Conservation (phyloP, 371 early-diverging fungal species). For the Phascolomyces articulosus region DNA sequence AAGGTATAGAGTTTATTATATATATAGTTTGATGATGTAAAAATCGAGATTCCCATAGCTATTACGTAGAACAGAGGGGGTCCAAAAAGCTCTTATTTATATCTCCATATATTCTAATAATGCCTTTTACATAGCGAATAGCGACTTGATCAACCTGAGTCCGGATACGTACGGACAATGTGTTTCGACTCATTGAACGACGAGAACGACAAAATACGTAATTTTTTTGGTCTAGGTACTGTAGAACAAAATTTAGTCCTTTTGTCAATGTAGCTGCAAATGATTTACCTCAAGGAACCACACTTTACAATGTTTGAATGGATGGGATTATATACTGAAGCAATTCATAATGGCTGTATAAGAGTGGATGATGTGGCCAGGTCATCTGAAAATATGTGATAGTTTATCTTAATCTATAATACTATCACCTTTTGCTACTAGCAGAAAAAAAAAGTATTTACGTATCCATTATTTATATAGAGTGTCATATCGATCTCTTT, state of each 20-base stretch:
- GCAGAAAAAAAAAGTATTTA: background rate
- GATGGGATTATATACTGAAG: slow-evolving; percentile 19
- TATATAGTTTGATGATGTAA: too few relatives aligned
- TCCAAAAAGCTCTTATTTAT: background rate
- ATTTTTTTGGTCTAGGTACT: slow-evolving; percentile 39
- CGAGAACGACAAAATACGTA: slow-evolving; percentile 19
- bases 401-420: background rate
- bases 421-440: too few relatives aligned
- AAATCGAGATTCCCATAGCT: too few relatives aligned
- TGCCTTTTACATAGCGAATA: slow-evolving; percentile 6
- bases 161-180: background rate
- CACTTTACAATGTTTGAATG: too few relatives aligned
- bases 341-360: slow-evolving; percentile 44
- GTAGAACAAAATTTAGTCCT: slow-evolving; percentile 32
- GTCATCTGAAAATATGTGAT: slow-evolving; percentile 28
- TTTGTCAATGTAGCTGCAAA: slow-evolving; percentile 41
- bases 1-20: too few relatives aligned
- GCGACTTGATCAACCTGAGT: background rate
- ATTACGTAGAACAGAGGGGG: too few relatives aligned
- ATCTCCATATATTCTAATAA: background rate
- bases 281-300: slow-evolving; percentile 35
- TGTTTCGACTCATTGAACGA: slow-evolving; percentile 19
- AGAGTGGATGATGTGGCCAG: slow-evolving; percentile 46
- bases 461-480: slow-evolving; percentile 3
- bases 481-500: slow-evolving; percentile 46